Base-by-base conservation (phyloP, 2,329 filamentous ascomycete genomes). In the Diaporthe batatas region DNA sequence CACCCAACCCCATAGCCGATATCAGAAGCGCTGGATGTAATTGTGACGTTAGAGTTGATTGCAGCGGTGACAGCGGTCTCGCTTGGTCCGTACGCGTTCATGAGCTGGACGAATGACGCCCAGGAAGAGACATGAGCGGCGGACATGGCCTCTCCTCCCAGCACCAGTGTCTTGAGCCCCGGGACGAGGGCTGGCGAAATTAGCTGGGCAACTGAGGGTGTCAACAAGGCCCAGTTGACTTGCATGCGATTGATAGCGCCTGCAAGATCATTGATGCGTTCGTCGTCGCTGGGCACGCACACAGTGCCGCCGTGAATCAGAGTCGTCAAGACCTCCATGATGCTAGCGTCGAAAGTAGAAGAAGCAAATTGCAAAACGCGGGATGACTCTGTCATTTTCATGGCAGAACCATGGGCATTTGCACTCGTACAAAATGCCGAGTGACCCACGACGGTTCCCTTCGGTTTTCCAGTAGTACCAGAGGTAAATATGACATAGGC, bases 401-500 rank as follows among this genome's bases (percentile, higher is more conserved):
- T 72, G 3, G 72, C 73, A 18, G 70, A 18, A 14, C 75, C 75
- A 59, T 79, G 75, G 16, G 73, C 75, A 11, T 62, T 29, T 39
- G 54, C 54, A 32, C 47, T 12, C 4, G 65, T 54, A n/a, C 44
- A 51, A 25, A 53, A 39, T 1, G 65, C 51, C 3, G 44, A 51
- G 71, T 81, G 80, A 2, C 78, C 76, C 47, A 80, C 76, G 12
- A 87, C 81, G 16, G 87, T 84, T 16, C 87, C 87, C 77, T 90
- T 90, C 0, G 88, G 88, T 21, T 80, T 80, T 3, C 88, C 88
- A 0, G 88, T 90, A 25, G 84, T 88, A 14, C 88, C 88, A 4
- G 87, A 89, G 8, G 88, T 90, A 78, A 89, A 90, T 74, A 88
- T 84, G 74, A 87, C 39, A 55, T 68, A 68, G 16, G 65, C 65